These are phyloP conservation scores for Gastrolobium bilobum DNA, from an alignment of 306 rosid species.

Conservation along the genomic window DNA sequence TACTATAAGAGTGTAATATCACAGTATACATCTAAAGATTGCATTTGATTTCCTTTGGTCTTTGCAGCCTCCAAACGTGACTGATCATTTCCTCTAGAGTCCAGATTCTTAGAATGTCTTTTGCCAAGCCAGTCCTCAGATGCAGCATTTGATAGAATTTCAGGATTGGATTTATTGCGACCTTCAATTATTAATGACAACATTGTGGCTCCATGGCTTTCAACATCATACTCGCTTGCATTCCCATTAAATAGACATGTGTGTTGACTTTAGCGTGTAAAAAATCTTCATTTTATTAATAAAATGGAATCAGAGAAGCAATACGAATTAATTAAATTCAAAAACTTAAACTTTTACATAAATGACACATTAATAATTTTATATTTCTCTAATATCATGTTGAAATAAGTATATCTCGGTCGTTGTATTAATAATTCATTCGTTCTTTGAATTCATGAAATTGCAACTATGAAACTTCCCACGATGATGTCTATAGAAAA, in stretches of 20 bases:
- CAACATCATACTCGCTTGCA: slow-evolving; percentile 42
- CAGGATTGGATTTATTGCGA: slow-evolving; percentile 64
- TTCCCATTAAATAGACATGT: slow-evolving; percentile 47
- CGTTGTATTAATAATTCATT: not conserved
- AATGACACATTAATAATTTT: no score
- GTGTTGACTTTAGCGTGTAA: no score
- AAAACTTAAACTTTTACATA: no score
- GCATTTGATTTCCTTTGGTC: not conserved
- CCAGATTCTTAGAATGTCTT: slow-evolving; percentile 48
- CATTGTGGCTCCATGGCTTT: slow-evolving; percentile 65
- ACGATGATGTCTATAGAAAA: slow-evolving; percentile 53
- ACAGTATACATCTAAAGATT: not conserved
- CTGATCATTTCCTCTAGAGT: slow-evolving; percentile 46
- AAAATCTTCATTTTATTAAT: no score
- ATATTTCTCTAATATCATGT: no score
- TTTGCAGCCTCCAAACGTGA: not conserved
- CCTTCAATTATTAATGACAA: slow-evolving; percentile 65
- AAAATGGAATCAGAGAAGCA: no score
- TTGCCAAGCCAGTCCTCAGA: slow-evolving; percentile 65
- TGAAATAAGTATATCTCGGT: not conserved
- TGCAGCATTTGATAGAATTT: slow-evolving; percentile 52
- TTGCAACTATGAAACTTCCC: slow-evolving; percentile 53
- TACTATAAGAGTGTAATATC: not conserved
- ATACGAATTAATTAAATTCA: no score
- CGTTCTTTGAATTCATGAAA: slow-evolving; percentile 20